phyloP scores from a whole-genome alignment of 805 yeast species.

The Saturnispora halmiae region DNA sequence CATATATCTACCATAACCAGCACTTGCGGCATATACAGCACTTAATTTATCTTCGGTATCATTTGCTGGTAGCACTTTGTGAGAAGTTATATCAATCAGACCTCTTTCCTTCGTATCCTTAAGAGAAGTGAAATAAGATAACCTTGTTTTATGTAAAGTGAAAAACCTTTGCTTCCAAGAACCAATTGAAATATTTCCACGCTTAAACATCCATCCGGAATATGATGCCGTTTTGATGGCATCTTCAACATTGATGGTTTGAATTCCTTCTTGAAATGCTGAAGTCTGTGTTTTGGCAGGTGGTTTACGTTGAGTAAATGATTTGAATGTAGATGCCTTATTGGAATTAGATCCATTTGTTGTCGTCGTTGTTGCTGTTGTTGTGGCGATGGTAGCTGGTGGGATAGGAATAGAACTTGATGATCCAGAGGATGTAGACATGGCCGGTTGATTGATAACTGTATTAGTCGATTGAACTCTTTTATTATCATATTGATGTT shows the following conservation, averaged over 20 bases:
- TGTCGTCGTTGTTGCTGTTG: slow-evolving; percentile 47
- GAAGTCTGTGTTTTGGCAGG: slow-evolving; percentile 52
- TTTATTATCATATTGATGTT: slow-evolving; percentile 23
- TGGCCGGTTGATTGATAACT: slow-evolving; percentile 6
- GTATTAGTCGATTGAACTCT: slow-evolving; percentile 32
- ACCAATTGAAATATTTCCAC: slow-evolving; percentile 76
- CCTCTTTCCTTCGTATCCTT: slow-evolving; percentile 85
- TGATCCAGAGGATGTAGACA: slow-evolving; percentile 15
- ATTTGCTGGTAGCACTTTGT: slow-evolving; percentile 73
- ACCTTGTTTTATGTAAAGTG: slow-evolving; percentile 83
- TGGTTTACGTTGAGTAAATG: slow-evolving; percentile 33
- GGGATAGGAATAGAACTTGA: slow-evolving; percentile 1
- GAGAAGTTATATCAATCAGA: slow-evolving; percentile 90
- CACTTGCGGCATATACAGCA: slow-evolving; percentile 82
- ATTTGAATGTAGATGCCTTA: slow-evolving; percentile 29
- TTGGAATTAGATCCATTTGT: too few species aligned
- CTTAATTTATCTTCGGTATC: slow-evolving; percentile 70
- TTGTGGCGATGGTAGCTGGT: not conserved
- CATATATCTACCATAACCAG: slow-evolving; percentile 89
- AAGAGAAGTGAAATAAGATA: slow-evolving; percentile 75
- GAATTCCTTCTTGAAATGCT: slow-evolving; percentile 83
- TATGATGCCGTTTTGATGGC: slow-evolving; percentile 67
- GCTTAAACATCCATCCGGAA: slow-evolving; percentile 95
- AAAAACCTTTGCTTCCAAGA: slow-evolving; percentile 87
- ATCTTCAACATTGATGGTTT: slow-evolving; percentile 63